Base-by-base conservation (phyloP, 148 eudicot species). In the Vaccinium vitisidaea region DNA sequence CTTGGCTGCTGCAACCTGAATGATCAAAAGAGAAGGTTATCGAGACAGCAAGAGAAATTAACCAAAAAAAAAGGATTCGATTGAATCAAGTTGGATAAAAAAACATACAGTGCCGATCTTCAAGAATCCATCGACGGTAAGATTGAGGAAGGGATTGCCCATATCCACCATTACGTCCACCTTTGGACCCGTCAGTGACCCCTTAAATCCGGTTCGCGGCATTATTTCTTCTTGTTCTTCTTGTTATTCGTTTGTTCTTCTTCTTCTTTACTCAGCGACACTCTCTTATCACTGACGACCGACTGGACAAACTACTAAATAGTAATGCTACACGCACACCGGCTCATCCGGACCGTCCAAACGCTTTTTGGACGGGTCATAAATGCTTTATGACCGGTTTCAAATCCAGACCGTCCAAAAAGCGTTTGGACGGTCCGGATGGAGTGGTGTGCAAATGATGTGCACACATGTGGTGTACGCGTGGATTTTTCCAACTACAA, bases 81-180 rank as follows among this genome's bases (percentile, higher is more conserved):
- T 3, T 43, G 46, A 43, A 43, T 5, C 46, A 43, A 56, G 25
- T 15, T n/a, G 49, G 0, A 19, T 2, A 53, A 14, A 54, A 19
- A 25, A 2, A 70, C 36, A 82, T 89, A 96, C 98, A 82, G 92
- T 81, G 88, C 99, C 99, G 82, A 96, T 96, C 89, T 91, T 94
- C 86, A 96, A 77, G 88, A 96, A 96, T 46, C 97, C 98, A 85
- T 96, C 97, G 85, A 96, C 81, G 58, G 95, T 86, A 82, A 86
- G 95, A 84, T 96, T 93, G 80, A 96, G 93, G 80, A 93, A 85
- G 18, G 92, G 94, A 56, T 92, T 87, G 56, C 99, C 99, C 86
- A 90, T 89, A 75, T 96, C 95, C 49, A 96, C 85, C 16, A 86
- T 19, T 77, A 94, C 79, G 55, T 94, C 93, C 56, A 92, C 89